Conservation (phyloP, 176 grass and related monocot genomes). For the Aegilops umbellulata region DNA sequence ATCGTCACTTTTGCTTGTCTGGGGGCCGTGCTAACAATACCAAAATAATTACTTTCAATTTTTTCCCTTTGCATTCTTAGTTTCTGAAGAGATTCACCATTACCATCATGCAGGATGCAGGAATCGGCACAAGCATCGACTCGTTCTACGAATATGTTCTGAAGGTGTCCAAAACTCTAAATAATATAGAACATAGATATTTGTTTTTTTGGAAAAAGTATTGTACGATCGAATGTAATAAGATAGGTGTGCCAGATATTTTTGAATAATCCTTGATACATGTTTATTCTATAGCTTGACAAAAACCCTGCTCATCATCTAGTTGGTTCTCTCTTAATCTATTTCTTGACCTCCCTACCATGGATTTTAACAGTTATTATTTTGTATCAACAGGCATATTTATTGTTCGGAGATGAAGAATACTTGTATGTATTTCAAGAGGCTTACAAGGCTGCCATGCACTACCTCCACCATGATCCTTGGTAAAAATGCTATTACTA, state of each 20-base stretch:
- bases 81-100: neutral
- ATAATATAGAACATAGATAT: neutral
- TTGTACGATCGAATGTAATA: neutral
- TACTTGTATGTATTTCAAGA: conserved; percentile 91
- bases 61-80: neutral
- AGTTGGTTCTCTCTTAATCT: conserved; percentile 1
- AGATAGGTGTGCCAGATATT: neutral
- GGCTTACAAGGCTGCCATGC: conserved; percentile 95
- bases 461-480: conserved; percentile 89
- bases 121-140: conserved; percentile 97
- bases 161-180: conserved; percentile 46
- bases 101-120: conserved; percentile 39
- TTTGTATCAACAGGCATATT: conserved; percentile 68
- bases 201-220: neutral
- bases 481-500: conserved; percentile 51
- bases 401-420: conserved; percentile 98
- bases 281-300: conserved; percentile 6
- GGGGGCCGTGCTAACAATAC: neutral
- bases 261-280: conserved; percentile 4
- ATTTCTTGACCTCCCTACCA: conserved; percentile 15
- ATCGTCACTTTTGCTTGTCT: conserved; percentile 12
- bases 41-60: neutral
- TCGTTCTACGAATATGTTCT: conserved; percentile 99
- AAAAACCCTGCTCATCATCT: conserved; percentile 13
- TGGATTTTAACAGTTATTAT: conserved; percentile 23